Conservation (phyloP, 2,329 filamentous ascomycete species). For the Penicillium capsulatum region DNA sequence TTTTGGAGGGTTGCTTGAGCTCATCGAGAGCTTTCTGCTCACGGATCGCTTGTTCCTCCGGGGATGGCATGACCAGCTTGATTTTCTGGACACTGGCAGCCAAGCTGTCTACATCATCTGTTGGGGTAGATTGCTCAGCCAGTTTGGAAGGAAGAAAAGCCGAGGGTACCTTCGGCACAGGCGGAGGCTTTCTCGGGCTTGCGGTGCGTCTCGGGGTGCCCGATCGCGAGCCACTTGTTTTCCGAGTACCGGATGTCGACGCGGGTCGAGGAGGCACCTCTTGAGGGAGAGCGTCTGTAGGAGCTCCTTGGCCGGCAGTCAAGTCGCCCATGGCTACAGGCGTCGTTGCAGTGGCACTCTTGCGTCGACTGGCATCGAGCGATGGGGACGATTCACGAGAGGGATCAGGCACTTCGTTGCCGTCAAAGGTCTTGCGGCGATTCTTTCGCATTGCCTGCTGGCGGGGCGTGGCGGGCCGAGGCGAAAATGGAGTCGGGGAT, state of each 20-base stretch:
- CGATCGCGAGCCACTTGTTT: slow-evolving; percentile 53
- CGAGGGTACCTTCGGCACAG: slow-evolving; percentile 42
- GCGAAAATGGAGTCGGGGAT: slow-evolving; percentile 44
- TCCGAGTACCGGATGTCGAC: slow-evolving; percentile 52
- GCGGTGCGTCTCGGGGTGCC: slow-evolving; percentile 34
- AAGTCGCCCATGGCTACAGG: slow-evolving; percentile 11
- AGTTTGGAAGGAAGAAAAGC: slow-evolving; percentile 25
- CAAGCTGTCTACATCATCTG: slow-evolving; percentile 48
- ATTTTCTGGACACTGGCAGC: slow-evolving; percentile 53
- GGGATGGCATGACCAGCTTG: slow-evolving; percentile 55
- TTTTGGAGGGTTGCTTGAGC: slow-evolving; percentile 29
- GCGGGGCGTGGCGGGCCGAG: slow-evolving; percentile 53
- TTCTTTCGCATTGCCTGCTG: slow-evolving; percentile 46
- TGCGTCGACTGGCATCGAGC: slow-evolving; percentile 23
- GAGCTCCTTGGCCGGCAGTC: neutral
- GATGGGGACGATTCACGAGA: slow-evolving; percentile 22
- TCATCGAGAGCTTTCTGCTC: slow-evolving; percentile 46
- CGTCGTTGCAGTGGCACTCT: slow-evolving; percentile 25
- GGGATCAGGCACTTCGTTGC: slow-evolving; percentile 44
- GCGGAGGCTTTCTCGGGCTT: slow-evolving; percentile 38
- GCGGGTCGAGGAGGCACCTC: slow-evolving; percentile 24
- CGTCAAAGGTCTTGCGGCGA: slow-evolving; percentile 60
- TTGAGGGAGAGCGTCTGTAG: slow-evolving; percentile 17
- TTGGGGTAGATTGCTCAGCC: slow-evolving; percentile 12
- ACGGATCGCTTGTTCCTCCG: slow-evolving; percentile 54